These are phyloP conservation scores for Yarrowia hollandica DNA, from an alignment of 805 yeast species.

Conservation along the genomic window DNA sequence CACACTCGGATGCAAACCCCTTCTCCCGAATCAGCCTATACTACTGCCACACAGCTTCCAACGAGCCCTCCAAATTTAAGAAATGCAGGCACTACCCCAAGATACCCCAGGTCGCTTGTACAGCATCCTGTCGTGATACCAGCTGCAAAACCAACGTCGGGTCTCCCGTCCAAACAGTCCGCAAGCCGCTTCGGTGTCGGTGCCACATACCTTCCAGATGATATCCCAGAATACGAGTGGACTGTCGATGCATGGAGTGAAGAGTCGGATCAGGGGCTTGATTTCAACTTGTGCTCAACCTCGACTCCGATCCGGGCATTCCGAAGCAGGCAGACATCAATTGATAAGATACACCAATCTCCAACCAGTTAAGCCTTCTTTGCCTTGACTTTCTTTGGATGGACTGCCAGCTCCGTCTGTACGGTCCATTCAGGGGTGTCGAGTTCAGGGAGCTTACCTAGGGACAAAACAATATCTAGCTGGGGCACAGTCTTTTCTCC, in stretches of 20 bases:
- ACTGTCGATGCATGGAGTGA: not conserved
- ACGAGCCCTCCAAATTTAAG: not conserved
- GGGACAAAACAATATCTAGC: conserved; percentile 29
- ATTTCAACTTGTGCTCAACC: not conserved
- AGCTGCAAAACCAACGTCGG: too few species aligned
- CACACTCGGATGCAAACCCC: not conserved
- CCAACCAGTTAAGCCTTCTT: not conserved
- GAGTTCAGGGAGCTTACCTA: conserved; percentile 1
- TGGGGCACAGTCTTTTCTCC: not conserved
- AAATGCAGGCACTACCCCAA: not conserved
- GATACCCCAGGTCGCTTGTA: not conserved
- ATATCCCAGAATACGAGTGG: conserved; percentile 6
- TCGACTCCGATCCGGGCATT: conserved; percentile 1
- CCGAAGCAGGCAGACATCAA: not conserved
- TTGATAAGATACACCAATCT: not conserved
- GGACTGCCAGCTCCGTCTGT: conserved; percentile 9
- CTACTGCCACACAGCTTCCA: not conserved
- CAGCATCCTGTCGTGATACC: not conserved
- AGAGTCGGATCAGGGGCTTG: not conserved
- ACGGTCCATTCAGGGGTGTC: conserved; percentile 14
- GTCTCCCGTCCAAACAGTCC: not conserved
- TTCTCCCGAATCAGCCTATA: not conserved
- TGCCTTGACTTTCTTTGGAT: not conserved
- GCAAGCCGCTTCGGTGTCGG: not conserved
- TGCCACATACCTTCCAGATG: not conserved